Conservation (phyloP, 1,284 basidiomycete species). For the Megacollybia platyphylla region DNA sequence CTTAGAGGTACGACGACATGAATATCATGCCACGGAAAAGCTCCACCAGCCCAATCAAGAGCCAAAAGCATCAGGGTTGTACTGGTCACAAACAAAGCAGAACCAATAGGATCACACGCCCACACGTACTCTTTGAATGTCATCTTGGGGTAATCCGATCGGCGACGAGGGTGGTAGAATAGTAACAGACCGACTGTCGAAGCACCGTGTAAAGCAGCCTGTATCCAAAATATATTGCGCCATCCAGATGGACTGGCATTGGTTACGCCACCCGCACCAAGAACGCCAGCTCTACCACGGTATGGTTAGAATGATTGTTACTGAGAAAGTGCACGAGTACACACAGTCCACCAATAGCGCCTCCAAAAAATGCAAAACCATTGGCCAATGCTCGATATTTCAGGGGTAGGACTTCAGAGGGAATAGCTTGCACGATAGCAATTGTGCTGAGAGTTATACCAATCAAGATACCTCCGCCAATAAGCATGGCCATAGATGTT, state of each 20-base stretch:
- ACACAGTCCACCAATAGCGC: constrained; percentile 6
- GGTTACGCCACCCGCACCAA: background rate
- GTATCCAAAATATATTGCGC: constrained; percentile 10
- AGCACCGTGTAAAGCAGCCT: constrained; percentile 8
- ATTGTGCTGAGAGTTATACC: constrained; percentile 10
- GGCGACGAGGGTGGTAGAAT: constrained; percentile 9
- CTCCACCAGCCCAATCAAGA: constrained; percentile 10
- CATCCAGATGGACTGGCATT: background rate
- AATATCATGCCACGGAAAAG: constrained; percentile 7
- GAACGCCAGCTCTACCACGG: constrained; percentile 9
- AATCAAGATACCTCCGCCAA: constrained; percentile 9
- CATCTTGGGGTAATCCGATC: constrained; percentile 7
- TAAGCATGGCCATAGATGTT: constrained; percentile 8
- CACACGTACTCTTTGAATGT: constrained; percentile 5
- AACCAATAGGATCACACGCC: constrained; percentile 9
- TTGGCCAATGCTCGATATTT: constrained; percentile 10
- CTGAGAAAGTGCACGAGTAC: background rate
- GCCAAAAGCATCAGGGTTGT: constrained; percentile 9
- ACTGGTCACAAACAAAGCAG: constrained; percentile 7
- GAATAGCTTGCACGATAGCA: constrained; percentile 10
- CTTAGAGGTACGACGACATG: constrained; percentile 9
- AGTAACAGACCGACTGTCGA: constrained; percentile 7
- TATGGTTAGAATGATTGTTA: too few species aligned
- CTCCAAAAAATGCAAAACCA: constrained; percentile 9
- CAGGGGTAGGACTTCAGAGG: constrained; percentile 9